A percentile compares a stretch with the other conserved stretches of the same genome.
phyloP scores from a whole-genome alignment of 2,329 filamentous ascomycete species.

The Scedosporium dehoogii region DNA sequence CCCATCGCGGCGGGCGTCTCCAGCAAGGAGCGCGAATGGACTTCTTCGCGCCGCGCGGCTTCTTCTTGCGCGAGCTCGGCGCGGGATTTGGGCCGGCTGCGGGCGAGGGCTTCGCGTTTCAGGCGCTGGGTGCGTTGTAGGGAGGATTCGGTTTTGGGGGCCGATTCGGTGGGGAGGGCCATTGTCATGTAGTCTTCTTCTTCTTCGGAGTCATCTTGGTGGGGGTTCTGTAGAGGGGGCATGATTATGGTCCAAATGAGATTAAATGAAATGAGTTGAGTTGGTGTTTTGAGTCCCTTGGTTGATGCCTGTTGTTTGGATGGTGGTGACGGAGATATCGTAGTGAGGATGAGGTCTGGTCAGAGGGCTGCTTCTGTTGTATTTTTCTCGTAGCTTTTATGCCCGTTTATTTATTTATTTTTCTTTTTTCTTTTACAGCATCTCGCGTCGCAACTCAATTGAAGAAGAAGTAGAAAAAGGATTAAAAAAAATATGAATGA shows the following conservation, averaged over 20 bases:
- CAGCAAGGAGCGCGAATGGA: slow-evolving; percentile 65
- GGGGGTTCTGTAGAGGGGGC: slow-evolving; percentile 8
- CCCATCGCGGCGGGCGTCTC: slow-evolving; percentile 42
- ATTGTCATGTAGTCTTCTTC: slow-evolving; percentile 98
- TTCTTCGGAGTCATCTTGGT: slow-evolving; percentile 45
- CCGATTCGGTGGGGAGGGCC: slow-evolving; percentile 60
- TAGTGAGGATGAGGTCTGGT: too few species aligned
- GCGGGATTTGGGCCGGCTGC: slow-evolving; percentile 66
- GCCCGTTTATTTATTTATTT: too few species aligned
- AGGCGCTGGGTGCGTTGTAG: slow-evolving; percentile 43
- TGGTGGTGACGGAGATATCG: too few species aligned
- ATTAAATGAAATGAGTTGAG: too few species aligned
- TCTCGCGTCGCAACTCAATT: too few species aligned
- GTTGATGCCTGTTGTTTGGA: too few species aligned
- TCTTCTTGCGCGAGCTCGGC: slow-evolving; percentile 70
- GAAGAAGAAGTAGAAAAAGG: too few species aligned
- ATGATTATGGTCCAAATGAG: background rate
- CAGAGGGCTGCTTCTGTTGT: too few species aligned
- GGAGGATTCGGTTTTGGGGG: slow-evolving; percentile 43
- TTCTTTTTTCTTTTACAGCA: too few species aligned
- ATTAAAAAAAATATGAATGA: too few species aligned
- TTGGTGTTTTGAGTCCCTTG: background rate
- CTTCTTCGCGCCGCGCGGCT: slow-evolving; percentile 60
- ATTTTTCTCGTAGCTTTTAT: too few species aligned
- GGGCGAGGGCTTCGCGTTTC: slow-evolving; percentile 55